Conservation (phyloP, 2,329 filamentous ascomycete genomes). For the Exophiala dermatitidis region DNA sequence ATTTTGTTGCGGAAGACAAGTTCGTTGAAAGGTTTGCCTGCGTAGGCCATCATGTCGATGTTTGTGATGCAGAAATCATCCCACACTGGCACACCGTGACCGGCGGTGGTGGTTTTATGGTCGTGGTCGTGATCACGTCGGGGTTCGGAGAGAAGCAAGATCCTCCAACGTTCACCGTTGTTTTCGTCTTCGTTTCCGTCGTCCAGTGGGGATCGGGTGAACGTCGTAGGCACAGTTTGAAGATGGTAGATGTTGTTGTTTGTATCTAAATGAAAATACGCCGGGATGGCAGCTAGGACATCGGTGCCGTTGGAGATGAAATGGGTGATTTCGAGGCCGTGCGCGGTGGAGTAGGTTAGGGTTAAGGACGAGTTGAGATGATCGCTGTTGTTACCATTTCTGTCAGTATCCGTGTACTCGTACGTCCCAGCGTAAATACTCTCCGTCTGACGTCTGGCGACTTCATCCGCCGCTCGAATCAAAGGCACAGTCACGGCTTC, state of each 20-base stretch:
- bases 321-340: conserved; percentile 19
- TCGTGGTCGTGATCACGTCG: no score
- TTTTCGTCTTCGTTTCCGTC: no score
- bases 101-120: no score
- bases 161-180: conserved; percentile 34
- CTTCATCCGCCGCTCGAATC: conserved; percentile 21
- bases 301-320: conserved; percentile 25
- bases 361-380: conserved; percentile 20
- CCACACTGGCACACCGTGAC: conserved; percentile 9
- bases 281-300: conserved; percentile 4
- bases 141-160: conserved; percentile 16
- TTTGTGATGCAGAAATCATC: conserved; percentile 35
- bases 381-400: no score
- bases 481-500: conserved; percentile 21
- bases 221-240: conserved; percentile 21
- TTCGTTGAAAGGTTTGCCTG: conserved; percentile 31
- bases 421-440: conserved; percentile 16
- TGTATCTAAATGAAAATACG: not conserved
- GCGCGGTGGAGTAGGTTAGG: conserved; percentile 16
- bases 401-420: no score
- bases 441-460: conserved; percentile 15
- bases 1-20: conserved; percentile 36
- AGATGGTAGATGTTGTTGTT: conserved; percentile 4
- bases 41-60: conserved; percentile 32
- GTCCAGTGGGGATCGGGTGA: conserved; percentile 3